Conservation (phyloP, 2,329 filamentous ascomycete species). For the Biscogniauxia mediterranea region DNA sequence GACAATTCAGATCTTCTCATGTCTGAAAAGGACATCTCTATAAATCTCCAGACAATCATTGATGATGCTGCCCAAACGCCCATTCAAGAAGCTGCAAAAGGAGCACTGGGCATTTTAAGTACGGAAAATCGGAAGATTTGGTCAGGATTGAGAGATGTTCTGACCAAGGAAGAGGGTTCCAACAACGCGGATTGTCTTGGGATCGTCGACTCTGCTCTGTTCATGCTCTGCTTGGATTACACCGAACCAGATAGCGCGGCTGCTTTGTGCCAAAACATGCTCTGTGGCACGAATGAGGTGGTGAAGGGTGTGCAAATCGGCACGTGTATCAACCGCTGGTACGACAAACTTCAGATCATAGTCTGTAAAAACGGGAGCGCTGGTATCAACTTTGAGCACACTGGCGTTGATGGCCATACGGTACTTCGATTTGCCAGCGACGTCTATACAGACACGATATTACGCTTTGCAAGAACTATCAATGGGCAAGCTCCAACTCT, state of each 20-base stretch:
- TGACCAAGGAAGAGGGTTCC: conserved; percentile 81
- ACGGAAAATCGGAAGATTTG: conserved; percentile 96
- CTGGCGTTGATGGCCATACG: conserved; percentile 94
- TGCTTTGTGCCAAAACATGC: conserved; percentile 96
- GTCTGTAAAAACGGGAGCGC: conserved; percentile 98
- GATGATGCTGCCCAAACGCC: conserved; percentile 87
- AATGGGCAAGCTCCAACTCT: conserved; percentile 89
- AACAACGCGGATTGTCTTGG: conserved; percentile 96
- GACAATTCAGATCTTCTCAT: conserved; percentile 94
- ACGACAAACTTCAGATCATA: conserved; percentile 98
- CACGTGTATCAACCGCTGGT: conserved; percentile 98
- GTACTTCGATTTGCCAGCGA: conserved; percentile 95
- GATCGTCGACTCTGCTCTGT: conserved; percentile 92
- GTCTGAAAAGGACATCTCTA: conserved; percentile 88
- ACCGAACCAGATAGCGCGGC: conserved; percentile 78
- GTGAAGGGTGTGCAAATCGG: conserved; percentile 93
- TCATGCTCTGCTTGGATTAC: conserved; percentile 89
- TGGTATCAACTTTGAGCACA: conserved; percentile 99
- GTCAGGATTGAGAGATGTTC: conserved; percentile 84
- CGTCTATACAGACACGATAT: conserved; percentile 94
- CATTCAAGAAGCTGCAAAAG: conserved; percentile 93
- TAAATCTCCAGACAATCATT: conserved; percentile 89
- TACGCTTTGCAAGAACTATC: conserved; percentile 91
- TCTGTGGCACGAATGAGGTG: conserved; percentile 90
- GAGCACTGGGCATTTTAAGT: conserved; percentile 86